phyloP scores from a whole-genome alignment of 305 asterid genomes.

The Lippia alba region DNA sequence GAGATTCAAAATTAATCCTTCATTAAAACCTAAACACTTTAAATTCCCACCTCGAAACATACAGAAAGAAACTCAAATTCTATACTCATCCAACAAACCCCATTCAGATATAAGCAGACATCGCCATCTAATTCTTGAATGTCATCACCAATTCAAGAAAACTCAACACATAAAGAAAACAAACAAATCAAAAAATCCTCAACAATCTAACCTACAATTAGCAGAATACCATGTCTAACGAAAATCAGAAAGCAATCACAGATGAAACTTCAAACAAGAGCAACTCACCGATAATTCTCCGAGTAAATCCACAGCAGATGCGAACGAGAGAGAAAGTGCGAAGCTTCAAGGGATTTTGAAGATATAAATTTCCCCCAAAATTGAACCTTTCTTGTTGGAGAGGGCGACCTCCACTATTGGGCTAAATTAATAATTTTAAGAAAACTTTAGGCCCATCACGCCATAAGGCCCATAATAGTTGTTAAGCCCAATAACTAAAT shows the following conservation, averaged over 20 bases:
- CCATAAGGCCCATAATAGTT: constrained; percentile 26
- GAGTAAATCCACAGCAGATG: constrained; percentile 39
- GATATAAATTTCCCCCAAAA: constrained; percentile 8
- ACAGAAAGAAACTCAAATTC: no score
- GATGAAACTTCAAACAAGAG: not conserved
- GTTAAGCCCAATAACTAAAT: not conserved
- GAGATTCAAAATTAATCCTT: not conserved
- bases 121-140: not conserved
- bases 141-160: constrained; percentile 4
- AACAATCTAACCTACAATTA: constrained; percentile 13
- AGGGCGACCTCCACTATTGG: constrained; percentile 32
- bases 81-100: not conserved
- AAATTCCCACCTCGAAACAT: constrained; percentile 17
- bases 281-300: constrained; percentile 28
- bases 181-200: not conserved
- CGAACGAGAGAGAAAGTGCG: constrained; percentile 26
- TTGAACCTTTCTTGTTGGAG: constrained; percentile 35
- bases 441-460: constrained; percentile 26
- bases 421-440: not conserved
- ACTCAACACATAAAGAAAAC: no score
- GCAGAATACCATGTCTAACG: not conserved
- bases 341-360: constrained; percentile 25
- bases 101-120: constrained; percentile 9
- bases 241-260: not conserved
- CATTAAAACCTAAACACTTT: constrained; percentile 18